A percentile compares a stretch with the other conserved stretches of the same genome.
phyloP scores from a whole-genome alignment of 2,329 filamentous ascomycete species.

The Fusarium goolgardi region DNA sequence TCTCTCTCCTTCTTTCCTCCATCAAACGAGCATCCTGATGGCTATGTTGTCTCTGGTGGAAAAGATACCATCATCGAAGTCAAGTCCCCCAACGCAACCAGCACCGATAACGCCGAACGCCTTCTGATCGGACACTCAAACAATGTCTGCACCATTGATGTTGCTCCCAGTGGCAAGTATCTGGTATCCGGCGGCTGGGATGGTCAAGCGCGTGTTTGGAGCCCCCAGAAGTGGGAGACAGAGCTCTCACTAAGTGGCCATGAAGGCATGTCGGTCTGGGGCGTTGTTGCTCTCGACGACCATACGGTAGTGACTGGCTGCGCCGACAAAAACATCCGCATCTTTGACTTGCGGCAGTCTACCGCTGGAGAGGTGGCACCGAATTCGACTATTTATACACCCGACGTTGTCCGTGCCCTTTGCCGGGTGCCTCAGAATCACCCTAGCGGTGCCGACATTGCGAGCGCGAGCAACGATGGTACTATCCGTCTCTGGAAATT shows the following conservation, averaged over 20 bases:
- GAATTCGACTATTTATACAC: slow-evolving; percentile 69
- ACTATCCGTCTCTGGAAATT: slow-evolving; percentile 88
- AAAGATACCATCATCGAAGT: slow-evolving; percentile 95
- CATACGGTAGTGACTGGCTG: slow-evolving; percentile 89
- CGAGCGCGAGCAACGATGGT: slow-evolving; percentile 93
- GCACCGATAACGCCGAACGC: slow-evolving; percentile 83
- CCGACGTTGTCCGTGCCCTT: slow-evolving; percentile 88
- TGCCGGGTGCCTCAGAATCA: slow-evolving; percentile 82
- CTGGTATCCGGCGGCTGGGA: slow-evolving; percentile 97
- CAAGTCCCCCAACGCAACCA: slow-evolving; percentile 73
- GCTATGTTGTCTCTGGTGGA: slow-evolving; percentile 87
- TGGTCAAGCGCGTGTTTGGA: slow-evolving; percentile 86
- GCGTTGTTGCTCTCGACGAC: slow-evolving; percentile 85
- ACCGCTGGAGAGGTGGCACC: slow-evolving; percentile 66
- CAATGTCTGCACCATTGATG: slow-evolving; percentile 90
- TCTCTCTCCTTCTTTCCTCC: slow-evolving; percentile 81
- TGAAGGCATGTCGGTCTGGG: slow-evolving; percentile 83
- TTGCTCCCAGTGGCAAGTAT: slow-evolving; percentile 75
- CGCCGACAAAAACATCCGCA: slow-evolving; percentile 88
- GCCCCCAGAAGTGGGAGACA: slow-evolving; percentile 84
- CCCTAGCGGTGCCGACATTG: slow-evolving; percentile 88
- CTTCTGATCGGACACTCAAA: slow-evolving; percentile 86
- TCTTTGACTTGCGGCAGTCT: slow-evolving; percentile 77
- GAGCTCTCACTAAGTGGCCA: slow-evolving; percentile 79
- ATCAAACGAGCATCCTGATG: slow-evolving; percentile 75